These are phyloP conservation scores for Albugo laibachii DNA, from an alignment of 352 stramenopile species.

Conservation along the genomic window DNA sequence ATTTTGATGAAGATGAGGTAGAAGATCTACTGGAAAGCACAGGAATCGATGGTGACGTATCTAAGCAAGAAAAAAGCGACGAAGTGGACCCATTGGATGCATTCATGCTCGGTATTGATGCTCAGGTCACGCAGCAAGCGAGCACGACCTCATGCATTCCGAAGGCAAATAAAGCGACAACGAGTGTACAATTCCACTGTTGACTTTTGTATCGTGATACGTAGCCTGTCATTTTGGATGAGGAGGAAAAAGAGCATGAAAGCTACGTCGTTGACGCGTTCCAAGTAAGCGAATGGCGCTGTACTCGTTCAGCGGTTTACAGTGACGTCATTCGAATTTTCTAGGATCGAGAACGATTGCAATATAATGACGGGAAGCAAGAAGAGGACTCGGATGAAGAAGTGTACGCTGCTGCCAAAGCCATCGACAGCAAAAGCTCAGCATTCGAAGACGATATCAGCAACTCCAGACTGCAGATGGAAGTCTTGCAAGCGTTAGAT, in stretches of 20 bases:
- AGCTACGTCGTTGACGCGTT: not conserved
- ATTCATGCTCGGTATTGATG: conserved; percentile 69
- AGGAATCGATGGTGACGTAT: not conserved
- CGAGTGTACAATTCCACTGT: not conserved
- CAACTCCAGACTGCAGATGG: conserved; percentile 35
- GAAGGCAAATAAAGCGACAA: not conserved
- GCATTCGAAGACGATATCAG: conserved; percentile 4
- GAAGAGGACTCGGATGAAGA: conserved; percentile 49
- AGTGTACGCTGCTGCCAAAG: conserved; percentile 43
- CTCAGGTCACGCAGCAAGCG: conserved; percentile 36
- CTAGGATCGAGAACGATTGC: not conserved
- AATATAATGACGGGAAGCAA: conserved; percentile 1
- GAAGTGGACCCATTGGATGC: conserved; percentile 71
- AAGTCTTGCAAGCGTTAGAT: conserved; percentile 48
- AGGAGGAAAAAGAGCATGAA: not conserved
- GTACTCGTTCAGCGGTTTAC: conserved; percentile 8
- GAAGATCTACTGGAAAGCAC: not conserved
- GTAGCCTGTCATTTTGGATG: not conserved
- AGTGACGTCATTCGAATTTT: conserved; percentile 8
- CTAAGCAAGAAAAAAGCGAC: not conserved
- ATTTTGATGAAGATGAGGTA: conserved; percentile 46
- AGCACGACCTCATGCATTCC: not conserved
- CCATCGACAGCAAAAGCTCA: conserved; percentile 14
- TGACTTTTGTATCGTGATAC: not conserved
- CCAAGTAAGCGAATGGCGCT: not conserved